These are phyloP conservation scores for Anthracocystis setariae DNA, from an alignment of 1,284 basidiomycete genomes.

Conservation along the genomic window DNA sequence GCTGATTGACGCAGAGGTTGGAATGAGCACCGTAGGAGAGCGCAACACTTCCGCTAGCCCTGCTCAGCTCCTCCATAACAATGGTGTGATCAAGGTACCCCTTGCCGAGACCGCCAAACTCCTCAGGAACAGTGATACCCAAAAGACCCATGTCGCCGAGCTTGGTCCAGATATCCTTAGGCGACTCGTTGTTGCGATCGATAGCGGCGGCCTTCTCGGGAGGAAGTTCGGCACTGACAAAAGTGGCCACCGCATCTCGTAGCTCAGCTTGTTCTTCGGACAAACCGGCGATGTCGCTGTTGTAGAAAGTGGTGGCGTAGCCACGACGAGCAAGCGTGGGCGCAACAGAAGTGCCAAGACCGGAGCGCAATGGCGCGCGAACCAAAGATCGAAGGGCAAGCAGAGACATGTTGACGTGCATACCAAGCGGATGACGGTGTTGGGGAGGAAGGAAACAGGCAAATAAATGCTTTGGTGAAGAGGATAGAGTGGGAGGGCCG, in stretches of 20 bases:
- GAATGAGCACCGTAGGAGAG: conserved; percentile 89
- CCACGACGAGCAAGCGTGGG: not conserved
- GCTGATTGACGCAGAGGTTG: conserved; percentile 72
- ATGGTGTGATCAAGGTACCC: conserved; percentile 61
- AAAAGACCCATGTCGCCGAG: conserved; percentile 61
- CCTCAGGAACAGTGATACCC: conserved; percentile 59
- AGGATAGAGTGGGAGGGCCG: not conserved
- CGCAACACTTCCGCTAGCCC: conserved; percentile 87
- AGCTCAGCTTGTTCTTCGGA: conserved; percentile 50
- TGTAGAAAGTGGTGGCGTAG: conserved; percentile 46
- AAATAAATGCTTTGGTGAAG: not conserved
- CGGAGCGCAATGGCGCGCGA: conserved; percentile 1
- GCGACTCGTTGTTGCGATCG: conserved; percentile 49
- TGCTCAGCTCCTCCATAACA: conserved; percentile 74
- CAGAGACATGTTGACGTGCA: conserved; percentile 12
- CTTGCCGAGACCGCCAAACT: conserved; percentile 54
- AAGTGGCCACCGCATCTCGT: conserved; percentile 47
- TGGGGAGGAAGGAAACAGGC: not conserved
- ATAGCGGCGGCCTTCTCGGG: conserved; percentile 44
- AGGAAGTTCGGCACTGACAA: conserved; percentile 44
- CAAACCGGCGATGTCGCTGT: conserved; percentile 47
- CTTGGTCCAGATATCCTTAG: conserved; percentile 57
- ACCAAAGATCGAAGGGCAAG: conserved; percentile 8
- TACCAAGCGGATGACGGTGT: not conserved
- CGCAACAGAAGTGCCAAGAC: conserved; percentile 4